phyloP scores from a whole-genome alignment of 257 asterid species.

The Solanum sejunctum region DNA sequence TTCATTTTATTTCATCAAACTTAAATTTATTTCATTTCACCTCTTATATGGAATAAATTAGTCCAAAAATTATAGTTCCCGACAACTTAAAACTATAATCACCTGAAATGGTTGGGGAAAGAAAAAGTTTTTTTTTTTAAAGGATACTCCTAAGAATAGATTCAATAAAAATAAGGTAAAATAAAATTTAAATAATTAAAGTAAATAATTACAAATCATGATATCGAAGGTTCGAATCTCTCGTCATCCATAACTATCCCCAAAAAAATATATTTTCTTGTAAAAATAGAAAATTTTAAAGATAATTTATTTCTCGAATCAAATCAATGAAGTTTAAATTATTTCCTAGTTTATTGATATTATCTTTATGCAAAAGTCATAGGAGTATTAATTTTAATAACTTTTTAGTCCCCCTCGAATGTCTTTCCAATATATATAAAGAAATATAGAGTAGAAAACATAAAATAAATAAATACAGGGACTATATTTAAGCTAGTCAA shows the following conservation, averaged over 20 bases:
- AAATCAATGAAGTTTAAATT: neutral
- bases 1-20: neutral
- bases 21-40: neutral
- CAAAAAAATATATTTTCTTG: no score
- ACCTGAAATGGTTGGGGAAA: no score
- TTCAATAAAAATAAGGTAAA: no score
- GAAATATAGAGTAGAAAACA: neutral
- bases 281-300: neutral
- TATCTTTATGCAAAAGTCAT: neutral
- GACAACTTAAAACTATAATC: neutral
- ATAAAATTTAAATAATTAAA: no score
- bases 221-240: no score
- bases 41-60: rapidly evolving
- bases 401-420: neutral
- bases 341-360: neutral
- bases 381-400: neutral
- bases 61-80: neutral
- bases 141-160: no score
- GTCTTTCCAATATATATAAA: neutral
- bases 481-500: neutral
- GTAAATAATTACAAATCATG: no score
- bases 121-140: no score
- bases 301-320: neutral
- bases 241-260: no score
- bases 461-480: neutral